Conservation (phyloP, 805 yeast species). For the Candida quercuum region DNA sequence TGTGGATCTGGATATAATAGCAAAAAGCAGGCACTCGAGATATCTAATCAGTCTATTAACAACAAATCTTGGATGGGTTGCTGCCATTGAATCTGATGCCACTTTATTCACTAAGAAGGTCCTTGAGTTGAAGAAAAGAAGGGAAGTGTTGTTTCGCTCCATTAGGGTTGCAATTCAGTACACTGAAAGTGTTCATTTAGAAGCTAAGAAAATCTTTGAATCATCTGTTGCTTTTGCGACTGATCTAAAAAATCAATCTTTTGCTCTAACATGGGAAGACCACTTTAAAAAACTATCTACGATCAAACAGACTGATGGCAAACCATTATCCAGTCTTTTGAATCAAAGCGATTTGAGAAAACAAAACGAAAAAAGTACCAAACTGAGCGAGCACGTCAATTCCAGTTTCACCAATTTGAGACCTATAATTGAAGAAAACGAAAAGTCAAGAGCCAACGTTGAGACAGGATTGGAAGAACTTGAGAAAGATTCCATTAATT, state of each 20-base stretch:
- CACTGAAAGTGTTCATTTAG: constrained; percentile 41
- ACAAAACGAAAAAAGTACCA: constrained; percentile 19
- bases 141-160: constrained; percentile 39
- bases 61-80: constrained; percentile 46
- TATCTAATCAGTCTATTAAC: constrained; percentile 31
- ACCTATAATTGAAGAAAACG: constrained; percentile 31
- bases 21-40: constrained; percentile 16
- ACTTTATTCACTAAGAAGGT: constrained; percentile 27
- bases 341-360: constrained; percentile 23
- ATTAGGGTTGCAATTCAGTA: constrained; percentile 44
- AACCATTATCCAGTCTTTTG: constrained; percentile 11
- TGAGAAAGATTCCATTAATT: constrained; percentile 31
- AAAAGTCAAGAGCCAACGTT: constrained; percentile 30
- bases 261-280: constrained; percentile 22
- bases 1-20: constrained; percentile 13
- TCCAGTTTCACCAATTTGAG: constrained; percentile 25
- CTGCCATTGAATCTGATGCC: constrained; percentile 39
- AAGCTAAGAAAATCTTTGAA: constrained; percentile 41
- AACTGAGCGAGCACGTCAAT: constrained; percentile 14
- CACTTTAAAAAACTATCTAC: constrained; percentile 7
- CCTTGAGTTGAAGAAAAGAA: constrained; percentile 27
- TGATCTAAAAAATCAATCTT: constrained; percentile 36
- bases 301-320: constrained; percentile 6
- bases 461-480: constrained; percentile 37
- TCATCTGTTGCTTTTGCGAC: constrained; percentile 32